phyloP scores from a whole-genome alignment of 1,139 yeast species.

The Kodamaea alishanica region DNA sequence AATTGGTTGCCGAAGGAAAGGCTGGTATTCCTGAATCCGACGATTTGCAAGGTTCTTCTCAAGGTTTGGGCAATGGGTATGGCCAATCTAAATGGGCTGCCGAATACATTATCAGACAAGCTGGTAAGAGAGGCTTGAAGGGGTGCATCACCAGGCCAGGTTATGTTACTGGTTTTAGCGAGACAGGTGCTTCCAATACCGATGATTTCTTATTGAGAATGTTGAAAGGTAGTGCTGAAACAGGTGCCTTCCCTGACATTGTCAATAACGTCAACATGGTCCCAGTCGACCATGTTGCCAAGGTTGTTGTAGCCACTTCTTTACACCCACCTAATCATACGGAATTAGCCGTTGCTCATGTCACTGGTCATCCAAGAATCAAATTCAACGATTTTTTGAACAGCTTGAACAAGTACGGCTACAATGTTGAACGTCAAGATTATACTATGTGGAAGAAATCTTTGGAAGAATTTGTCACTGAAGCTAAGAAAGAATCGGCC shows the following conservation, averaged over 20 bases:
- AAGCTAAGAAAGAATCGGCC: constrained; percentile 68
- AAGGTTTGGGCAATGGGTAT: constrained; percentile 85
- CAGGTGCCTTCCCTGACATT: constrained; percentile 83
- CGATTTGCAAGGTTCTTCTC: constrained; percentile 72
- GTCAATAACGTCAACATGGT: constrained; percentile 90
- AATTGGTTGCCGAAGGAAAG: constrained; percentile 58
- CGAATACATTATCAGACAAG: constrained; percentile 80
- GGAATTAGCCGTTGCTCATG: constrained; percentile 77
- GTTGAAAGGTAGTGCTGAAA: constrained; percentile 89
- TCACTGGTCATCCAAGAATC: constrained; percentile 95
- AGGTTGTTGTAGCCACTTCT: constrained; percentile 81
- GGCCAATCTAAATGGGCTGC: constrained; percentile 99
- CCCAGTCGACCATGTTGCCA: constrained; percentile 97
- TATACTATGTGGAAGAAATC: constrained; percentile 76
- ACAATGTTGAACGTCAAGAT: constrained; percentile 55
- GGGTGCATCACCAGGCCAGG: constrained; percentile 96
- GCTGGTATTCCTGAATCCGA: constrained; percentile 79
- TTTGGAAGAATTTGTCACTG: constrained; percentile 74
- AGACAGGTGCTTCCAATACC: constrained; percentile 85
- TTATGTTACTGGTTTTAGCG: constrained; percentile 83
- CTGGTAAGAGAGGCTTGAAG: constrained; percentile 80
- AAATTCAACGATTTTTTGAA: constrained; percentile 72
- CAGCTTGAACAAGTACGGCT: constrained; percentile 67
- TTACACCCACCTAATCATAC: constrained; percentile 61
- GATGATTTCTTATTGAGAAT: constrained; percentile 93